Evolutionary conservation across 495 filamentous ascomycete species (phyloP).

Genomic region (Parathielavia appendiculata): DNA sequence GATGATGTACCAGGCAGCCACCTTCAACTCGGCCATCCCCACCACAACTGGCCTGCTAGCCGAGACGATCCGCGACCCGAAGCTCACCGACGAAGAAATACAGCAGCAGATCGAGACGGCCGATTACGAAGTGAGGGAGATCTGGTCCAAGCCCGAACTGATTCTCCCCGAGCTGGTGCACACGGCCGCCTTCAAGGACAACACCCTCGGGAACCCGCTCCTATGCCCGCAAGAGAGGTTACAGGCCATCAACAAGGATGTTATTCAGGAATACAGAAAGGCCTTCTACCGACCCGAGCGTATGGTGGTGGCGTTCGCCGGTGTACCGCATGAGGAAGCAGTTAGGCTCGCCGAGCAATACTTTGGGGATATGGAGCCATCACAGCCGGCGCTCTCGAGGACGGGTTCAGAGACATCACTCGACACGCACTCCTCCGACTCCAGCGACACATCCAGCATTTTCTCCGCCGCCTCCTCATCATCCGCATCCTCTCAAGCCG

Average conservation of each 20-base stretch:
- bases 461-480: slow-evolving; percentile 38
- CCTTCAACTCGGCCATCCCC: slow-evolving; percentile 90
- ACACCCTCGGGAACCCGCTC: slow-evolving; percentile 90
- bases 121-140: slow-evolving; percentile 92
- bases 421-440: slow-evolving; percentile 39
- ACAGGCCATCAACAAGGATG: slow-evolving; percentile 63
- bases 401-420: slow-evolving; percentile 50
- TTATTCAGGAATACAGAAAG: slow-evolving; percentile 73
- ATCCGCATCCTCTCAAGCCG: slow-evolving; percentile 38
- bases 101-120: slow-evolving; percentile 80
- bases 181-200: slow-evolving; percentile 88
- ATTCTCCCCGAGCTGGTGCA: slow-evolving; percentile 95
- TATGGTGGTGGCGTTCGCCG: slow-evolving; percentile 92
- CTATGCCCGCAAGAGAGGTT: slow-evolving; percentile 85
- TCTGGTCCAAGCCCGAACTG: slow-evolving; percentile 95
- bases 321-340: slow-evolving; percentile 76
- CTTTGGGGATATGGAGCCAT: slow-evolving; percentile 80
- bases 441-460: slow-evolving; percentile 29
- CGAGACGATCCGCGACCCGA: slow-evolving; percentile 86
- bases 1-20: slow-evolving; percentile 97
- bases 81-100: slow-evolving; percentile 88
- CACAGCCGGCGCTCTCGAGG: slow-evolving; percentile 52
- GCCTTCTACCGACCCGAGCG: slow-evolving; percentile 83
- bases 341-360: slow-evolving; percentile 73
- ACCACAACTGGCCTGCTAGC: slow-evolving; percentile 79